Conservation (phyloP, 768 basidiomycete species). For the Candolleomyces aberdarensis region DNA sequence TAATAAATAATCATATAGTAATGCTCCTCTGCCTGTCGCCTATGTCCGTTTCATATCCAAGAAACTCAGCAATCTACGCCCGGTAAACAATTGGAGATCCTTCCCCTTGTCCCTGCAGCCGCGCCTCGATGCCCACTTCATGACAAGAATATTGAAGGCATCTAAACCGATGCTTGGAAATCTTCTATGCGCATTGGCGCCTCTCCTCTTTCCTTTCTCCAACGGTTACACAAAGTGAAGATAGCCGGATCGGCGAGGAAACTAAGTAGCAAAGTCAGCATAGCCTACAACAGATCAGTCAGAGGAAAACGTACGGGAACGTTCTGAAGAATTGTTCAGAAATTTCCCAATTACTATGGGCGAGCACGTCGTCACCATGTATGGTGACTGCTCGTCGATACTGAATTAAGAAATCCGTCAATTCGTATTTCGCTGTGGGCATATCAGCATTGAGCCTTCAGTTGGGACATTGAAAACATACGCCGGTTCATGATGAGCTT, state of each 20-base stretch:
- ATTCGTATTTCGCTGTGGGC: slow-evolving; percentile 63
- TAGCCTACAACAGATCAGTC: background rate
- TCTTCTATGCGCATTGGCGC: slow-evolving; percentile 60
- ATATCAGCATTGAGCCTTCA: background rate
- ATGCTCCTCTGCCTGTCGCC: too few species aligned
- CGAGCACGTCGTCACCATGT: slow-evolving; percentile 91
- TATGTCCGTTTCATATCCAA: too few species aligned
- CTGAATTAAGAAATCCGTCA: slow-evolving; percentile 77
- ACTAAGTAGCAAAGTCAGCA: slow-evolving; percentile 34
- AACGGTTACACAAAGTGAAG: slow-evolving; percentile 74
- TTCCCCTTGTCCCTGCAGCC: too few species aligned
- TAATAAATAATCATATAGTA: too few species aligned
- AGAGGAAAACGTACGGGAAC: slow-evolving; percentile 58
- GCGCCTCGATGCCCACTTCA: too few species aligned
- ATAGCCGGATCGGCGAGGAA: slow-evolving; percentile 77
- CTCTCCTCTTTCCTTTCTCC: slow-evolving; percentile 84
- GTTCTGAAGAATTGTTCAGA: slow-evolving; percentile 78
- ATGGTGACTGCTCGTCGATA: slow-evolving; percentile 67
- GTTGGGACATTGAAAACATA: slow-evolving; percentile 24
- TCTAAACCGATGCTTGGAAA: slow-evolving; percentile 4
- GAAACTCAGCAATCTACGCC: too few species aligned
- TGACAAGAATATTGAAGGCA: too few species aligned
- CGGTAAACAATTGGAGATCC: too few species aligned
- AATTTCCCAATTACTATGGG: slow-evolving; percentile 88
- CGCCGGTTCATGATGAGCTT: slow-evolving; percentile 87